Evolutionary conservation across 2,329 filamentous ascomycete species (phyloP).

Genomic region (Calonectria montana): DNA sequence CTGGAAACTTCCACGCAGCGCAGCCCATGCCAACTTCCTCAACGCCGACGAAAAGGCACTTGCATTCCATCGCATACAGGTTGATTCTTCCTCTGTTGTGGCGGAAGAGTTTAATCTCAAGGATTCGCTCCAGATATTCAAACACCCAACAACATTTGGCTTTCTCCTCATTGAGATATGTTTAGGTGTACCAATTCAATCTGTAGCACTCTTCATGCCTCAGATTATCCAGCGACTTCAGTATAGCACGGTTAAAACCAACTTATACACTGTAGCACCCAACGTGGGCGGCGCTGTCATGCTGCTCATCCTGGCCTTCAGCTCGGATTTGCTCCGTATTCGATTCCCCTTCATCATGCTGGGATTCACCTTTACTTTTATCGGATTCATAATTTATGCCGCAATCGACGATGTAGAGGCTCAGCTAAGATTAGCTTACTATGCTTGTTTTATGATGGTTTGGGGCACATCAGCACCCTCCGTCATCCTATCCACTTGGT

Average conservation of each 20-base stretch:
- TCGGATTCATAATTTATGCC: slow-evolving; percentile 57
- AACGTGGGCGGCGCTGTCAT: slow-evolving; percentile 59
- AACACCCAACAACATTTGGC: neutral
- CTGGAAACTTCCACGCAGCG: slow-evolving; percentile 45
- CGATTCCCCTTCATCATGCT: slow-evolving; percentile 57
- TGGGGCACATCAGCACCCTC: slow-evolving; percentile 58
- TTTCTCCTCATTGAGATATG: slow-evolving; percentile 43
- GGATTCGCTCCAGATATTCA: slow-evolving; percentile 10
- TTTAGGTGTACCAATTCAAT: slow-evolving; percentile 58
- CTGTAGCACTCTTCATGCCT: slow-evolving; percentile 62
- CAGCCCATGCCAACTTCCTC: slow-evolving; percentile 53
- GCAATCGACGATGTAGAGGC: slow-evolving; percentile 47
- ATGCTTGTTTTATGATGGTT: slow-evolving; percentile 61
- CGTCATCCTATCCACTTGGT: slow-evolving; percentile 59
- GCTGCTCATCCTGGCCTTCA: slow-evolving; percentile 55
- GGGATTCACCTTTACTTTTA: slow-evolving; percentile 49
- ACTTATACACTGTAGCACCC: slow-evolving; percentile 60
- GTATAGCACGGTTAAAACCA: slow-evolving; percentile 56
- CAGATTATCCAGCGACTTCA: slow-evolving; percentile 58
- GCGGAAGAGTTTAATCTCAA: slow-evolving; percentile 53
- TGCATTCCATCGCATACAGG: slow-evolving; percentile 45
- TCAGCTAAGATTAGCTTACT: slow-evolving; percentile 59
- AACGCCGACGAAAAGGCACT: slow-evolving; percentile 55
- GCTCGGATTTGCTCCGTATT: slow-evolving; percentile 57
- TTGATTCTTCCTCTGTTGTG: slow-evolving; percentile 48